Evolutionary conservation across 2,329 filamentous ascomycete genomes (phyloP).

Genomic region (Diplodia corticola): DNA sequence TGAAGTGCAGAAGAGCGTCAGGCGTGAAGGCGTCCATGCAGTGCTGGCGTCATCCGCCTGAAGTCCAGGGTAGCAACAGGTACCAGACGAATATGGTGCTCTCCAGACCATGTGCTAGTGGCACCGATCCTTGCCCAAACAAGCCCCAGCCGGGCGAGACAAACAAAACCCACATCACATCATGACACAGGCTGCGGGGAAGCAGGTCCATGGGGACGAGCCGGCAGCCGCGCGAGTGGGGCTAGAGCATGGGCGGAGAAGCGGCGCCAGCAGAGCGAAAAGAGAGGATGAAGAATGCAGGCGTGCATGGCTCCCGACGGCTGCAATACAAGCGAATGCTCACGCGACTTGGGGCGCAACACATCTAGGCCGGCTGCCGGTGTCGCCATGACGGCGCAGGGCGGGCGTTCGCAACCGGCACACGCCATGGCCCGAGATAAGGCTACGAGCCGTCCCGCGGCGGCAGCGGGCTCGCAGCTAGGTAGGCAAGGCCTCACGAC

Average conservation of each 20-base stretch:
- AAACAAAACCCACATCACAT: not conserved
- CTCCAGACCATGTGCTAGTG: conserved; percentile 16
- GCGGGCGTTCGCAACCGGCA: not conserved
- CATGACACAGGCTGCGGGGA: conserved; percentile 16
- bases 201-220: conserved; percentile 11
- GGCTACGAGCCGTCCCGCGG: conserved; percentile 21
- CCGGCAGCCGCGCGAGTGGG: not conserved
- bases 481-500: conserved; percentile 1
- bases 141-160: conserved; percentile 1
- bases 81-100: conserved; percentile 11
- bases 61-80: not conserved
- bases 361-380: not conserved
- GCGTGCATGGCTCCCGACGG: conserved; percentile 7
- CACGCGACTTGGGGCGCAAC: not conserved
- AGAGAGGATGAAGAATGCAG: conserved; percentile 1
- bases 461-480: not conserved
- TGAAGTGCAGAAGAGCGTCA: conserved; percentile 10
- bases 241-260: not conserved
- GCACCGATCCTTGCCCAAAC: not conserved
- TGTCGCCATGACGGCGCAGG: not conserved
- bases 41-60: conserved; percentile 2
- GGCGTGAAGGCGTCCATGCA: conserved; percentile 11
- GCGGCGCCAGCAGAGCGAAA: too few species aligned
- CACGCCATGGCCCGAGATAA: conserved; percentile 18
- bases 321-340: conserved; percentile 16